phyloP scores from a whole-genome alignment of 805 yeast species.

The Yarrowia deformans region DNA sequence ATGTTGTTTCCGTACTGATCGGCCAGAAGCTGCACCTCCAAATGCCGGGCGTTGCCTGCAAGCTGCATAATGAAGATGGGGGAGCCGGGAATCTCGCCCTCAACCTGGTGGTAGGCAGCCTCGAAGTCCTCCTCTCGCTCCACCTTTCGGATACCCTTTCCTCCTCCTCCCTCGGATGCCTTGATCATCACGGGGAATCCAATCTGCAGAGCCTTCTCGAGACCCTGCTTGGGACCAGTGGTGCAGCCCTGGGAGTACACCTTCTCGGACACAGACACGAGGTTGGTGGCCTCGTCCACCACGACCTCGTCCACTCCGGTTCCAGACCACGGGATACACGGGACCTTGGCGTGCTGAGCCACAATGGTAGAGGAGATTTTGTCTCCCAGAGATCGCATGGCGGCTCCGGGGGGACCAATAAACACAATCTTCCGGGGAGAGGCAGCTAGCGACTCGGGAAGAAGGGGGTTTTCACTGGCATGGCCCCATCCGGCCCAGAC shows the following conservation, averaged over 20 bases:
- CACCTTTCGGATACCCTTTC: constrained; percentile 98
- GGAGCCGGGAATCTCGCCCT: constrained; percentile 97
- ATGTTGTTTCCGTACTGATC: constrained; percentile 98
- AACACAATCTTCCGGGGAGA: constrained; percentile 89
- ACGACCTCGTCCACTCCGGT: constrained; percentile 89
- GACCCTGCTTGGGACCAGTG: constrained; percentile 84
- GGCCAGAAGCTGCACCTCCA: constrained; percentile 96
- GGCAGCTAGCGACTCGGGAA: constrained; percentile 94
- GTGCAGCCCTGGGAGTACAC: constrained; percentile 91
- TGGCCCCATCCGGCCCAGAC: constrained; percentile 99
- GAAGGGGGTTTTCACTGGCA: constrained; percentile 96
- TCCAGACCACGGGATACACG: constrained; percentile 99
- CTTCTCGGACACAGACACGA: constrained; percentile 88
- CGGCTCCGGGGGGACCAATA: constrained; percentile 99
- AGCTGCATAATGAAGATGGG: constrained; percentile 97
- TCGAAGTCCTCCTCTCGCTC: constrained; percentile 81
- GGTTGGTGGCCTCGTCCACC: constrained; percentile 69
- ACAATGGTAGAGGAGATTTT: constrained; percentile 97
- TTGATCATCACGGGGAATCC: constrained; percentile 99
- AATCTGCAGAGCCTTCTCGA: constrained; percentile 79
- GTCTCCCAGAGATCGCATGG: constrained; percentile 99
- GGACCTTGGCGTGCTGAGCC: constrained; percentile 98
- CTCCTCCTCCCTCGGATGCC: constrained; percentile 99
- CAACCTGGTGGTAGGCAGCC: constrained; percentile 86
- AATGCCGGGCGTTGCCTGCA: constrained; percentile 97